Conservation (phyloP, 495 filamentous ascomycete genomes). For the Glarea lozoyensis region DNA sequence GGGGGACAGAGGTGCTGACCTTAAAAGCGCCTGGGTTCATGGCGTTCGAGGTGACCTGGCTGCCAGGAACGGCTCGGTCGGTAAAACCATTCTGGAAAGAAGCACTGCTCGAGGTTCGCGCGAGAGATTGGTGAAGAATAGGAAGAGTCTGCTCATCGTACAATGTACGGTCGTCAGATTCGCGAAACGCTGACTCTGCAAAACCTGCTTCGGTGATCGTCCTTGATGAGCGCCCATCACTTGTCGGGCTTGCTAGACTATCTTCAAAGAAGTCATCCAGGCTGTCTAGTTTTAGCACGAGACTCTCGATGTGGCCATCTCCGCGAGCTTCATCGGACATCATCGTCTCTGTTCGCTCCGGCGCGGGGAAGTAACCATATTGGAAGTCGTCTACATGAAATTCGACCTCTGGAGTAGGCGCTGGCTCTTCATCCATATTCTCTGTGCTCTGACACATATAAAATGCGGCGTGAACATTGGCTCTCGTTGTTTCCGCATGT, state of each 20-base stretch:
- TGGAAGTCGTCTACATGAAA: conserved; percentile 86
- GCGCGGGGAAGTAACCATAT: conserved; percentile 64
- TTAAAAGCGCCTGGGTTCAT: conserved; percentile 57
- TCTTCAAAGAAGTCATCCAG: conserved; percentile 91
- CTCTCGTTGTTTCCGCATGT: conserved; percentile 72
- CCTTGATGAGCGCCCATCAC: conserved; percentile 48
- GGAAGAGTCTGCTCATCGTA: conserved; percentile 93
- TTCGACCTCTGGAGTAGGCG: conserved; percentile 75
- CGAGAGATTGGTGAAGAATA: conserved; percentile 76
- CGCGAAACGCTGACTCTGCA: conserved; percentile 43
- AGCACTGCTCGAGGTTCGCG: conserved; percentile 56
- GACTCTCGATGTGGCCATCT: conserved; percentile 68
- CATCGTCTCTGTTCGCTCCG: conserved; percentile 77
- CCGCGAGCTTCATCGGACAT: conserved; percentile 75
- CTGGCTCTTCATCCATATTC: conserved; percentile 44
- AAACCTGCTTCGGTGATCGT: conserved; percentile 55
- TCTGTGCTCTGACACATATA: conserved; percentile 73
- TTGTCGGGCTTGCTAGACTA: conserved; percentile 41
- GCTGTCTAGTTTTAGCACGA: conserved; percentile 84
- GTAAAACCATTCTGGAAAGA: conserved; percentile 87
- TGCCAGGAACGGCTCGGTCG: conserved; percentile 45
- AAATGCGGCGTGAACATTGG: conserved; percentile 94
- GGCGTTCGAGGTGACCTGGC: conserved; percentile 42
- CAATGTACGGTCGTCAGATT: conserved; percentile 72
- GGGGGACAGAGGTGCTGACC: conserved; percentile 23